phyloP scores from a whole-genome alignment of 2,329 filamentous ascomycete species.

The Arthrinium puccinioides region DNA sequence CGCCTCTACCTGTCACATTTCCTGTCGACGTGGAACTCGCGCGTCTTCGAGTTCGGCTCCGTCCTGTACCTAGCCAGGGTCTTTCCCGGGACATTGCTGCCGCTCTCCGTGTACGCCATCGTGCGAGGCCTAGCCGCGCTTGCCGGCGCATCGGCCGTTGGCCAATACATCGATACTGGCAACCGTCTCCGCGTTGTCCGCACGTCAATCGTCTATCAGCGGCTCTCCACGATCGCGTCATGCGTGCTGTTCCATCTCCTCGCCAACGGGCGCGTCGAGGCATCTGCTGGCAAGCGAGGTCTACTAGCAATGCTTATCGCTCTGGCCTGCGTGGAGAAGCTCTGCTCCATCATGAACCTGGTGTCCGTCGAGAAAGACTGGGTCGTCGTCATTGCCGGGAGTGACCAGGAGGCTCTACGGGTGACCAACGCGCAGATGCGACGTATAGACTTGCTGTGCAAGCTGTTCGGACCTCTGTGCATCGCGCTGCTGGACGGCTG shows the following conservation, averaged over 20 bases:
- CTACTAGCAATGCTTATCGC: constrained; percentile 32
- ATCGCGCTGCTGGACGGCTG: constrained; percentile 40
- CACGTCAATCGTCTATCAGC: constrained; percentile 38
- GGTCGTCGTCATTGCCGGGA: constrained; percentile 46
- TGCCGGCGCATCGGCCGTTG: constrained; percentile 50
- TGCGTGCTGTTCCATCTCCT: constrained; percentile 38
- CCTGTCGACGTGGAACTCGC: constrained; percentile 57
- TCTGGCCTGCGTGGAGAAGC: constrained; percentile 63
- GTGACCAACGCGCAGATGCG: constrained; percentile 46
- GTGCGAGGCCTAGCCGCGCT: constrained; percentile 50
- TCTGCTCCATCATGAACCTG: constrained; percentile 56
- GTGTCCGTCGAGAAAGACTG: constrained; percentile 67
- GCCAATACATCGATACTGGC: constrained; percentile 48
- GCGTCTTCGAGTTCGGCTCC: constrained; percentile 56
- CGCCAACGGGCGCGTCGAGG: constrained; percentile 7
- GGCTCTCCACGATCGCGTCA: constrained; percentile 36
- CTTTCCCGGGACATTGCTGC: constrained; percentile 53
- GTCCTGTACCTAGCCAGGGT: constrained; percentile 51
- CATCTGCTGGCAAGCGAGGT: constrained; percentile 12
- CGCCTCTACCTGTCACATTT: constrained; percentile 52
- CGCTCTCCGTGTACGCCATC: constrained; percentile 63
- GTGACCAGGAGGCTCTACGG: constrained; percentile 22
- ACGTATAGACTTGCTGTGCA: constrained; percentile 52
- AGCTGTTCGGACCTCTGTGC: constrained; percentile 44
- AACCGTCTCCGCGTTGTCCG: constrained; percentile 43